Conservation (phyloP, 371 early-diverging fungal genomes). For the Conidiobolus coronatus region DNA sequence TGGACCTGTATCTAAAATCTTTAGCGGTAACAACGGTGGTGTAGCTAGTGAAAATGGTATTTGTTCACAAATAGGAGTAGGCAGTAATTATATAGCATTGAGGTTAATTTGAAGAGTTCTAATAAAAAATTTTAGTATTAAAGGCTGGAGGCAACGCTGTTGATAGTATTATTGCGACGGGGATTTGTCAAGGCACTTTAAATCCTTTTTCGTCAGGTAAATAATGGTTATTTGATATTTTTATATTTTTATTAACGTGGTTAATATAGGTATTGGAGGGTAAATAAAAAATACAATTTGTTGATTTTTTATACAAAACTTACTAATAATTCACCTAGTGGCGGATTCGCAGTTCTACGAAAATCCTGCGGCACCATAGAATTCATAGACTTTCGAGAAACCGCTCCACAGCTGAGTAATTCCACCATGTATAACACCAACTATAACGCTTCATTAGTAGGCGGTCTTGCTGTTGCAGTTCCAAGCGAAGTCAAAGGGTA, state of each 20-base stretch:
- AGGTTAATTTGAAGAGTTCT: too few relatives aligned
- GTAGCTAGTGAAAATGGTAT: slow-evolving; percentile 65
- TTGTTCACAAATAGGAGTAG: slow-evolving; percentile 69
- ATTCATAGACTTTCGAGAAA: slow-evolving; percentile 72
- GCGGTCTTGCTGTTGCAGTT: slow-evolving; percentile 69
- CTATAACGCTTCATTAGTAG: slow-evolving; percentile 35
- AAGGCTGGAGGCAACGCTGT: slow-evolving; percentile 88
- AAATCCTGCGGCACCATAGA: slow-evolving; percentile 13
- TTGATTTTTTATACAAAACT: not conserved
- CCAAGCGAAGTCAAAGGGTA: slow-evolving; percentile 23
- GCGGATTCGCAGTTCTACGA: slow-evolving; percentile 94
- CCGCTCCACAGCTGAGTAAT: slow-evolving; percentile 51
- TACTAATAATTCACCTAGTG: slow-evolving; percentile 19
- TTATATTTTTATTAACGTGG: not conserved
- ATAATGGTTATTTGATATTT: slow-evolving; percentile 13
- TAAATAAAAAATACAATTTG: not conserved
- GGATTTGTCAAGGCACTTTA: slow-evolving; percentile 83
- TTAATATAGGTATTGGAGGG: not conserved
- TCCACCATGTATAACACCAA: slow-evolving; percentile 45
- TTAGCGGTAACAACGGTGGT: slow-evolving; percentile 28
- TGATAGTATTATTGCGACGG: slow-evolving; percentile 88
- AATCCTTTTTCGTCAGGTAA: slow-evolving; percentile 90
- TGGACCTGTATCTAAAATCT: too few relatives aligned
- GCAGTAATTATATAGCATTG: slow-evolving; percentile 8
- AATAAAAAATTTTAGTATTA: slow-evolving; percentile 21